Conservation (phyloP, 1,139 yeast genomes). For the Blastobotrys indianensis region DNA sequence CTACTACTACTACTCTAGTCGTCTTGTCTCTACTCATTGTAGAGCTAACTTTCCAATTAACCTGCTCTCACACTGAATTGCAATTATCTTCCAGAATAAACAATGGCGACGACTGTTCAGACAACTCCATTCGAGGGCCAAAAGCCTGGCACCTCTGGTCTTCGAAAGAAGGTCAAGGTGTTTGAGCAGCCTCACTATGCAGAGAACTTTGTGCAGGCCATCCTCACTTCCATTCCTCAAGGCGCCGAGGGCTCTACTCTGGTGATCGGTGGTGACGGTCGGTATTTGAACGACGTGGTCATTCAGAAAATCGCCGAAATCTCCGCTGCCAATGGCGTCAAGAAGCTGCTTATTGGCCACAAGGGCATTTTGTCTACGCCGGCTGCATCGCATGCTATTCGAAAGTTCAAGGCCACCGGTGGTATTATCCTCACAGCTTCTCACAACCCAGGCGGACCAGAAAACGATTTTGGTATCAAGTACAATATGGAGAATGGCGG, state of each 20-base stretch:
- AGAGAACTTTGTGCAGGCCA: slow-evolving; percentile 89
- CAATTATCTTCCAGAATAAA: no score
- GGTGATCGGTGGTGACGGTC: slow-evolving; percentile 96
- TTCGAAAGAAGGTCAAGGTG: slow-evolving; percentile 82
- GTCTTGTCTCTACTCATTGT: no score
- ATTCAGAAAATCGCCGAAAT: slow-evolving; percentile 77
- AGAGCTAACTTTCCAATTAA: no score
- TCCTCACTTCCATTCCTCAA: slow-evolving; percentile 83
- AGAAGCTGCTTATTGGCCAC: slow-evolving; percentile 79
- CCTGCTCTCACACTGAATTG: no score
- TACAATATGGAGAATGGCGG: slow-evolving; percentile 95
- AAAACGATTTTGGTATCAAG: slow-evolving; percentile 89
- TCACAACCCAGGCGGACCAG: slow-evolving; percentile 98
- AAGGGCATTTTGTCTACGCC: slow-evolving; percentile 89
- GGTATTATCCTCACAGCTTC: slow-evolving; percentile 96
- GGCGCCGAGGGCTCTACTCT: slow-evolving; percentile 69
- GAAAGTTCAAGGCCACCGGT: slow-evolving; percentile 76
- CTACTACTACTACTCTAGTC: no score
- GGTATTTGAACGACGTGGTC: slow-evolving; percentile 79
- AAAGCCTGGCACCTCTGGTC: slow-evolving; percentile 97
- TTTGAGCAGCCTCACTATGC: slow-evolving; percentile 80
- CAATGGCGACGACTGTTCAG: slow-evolving; percentile 27
- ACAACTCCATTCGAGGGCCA: slow-evolving; percentile 87
- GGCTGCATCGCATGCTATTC: slow-evolving; percentile 87
- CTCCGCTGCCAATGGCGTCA: slow-evolving; percentile 87